Evolutionary conservation across 306 rosid genomes (phyloP), one percentile per base, ranked within the genome.

Genomic region (Prunus dulcis): DNA sequence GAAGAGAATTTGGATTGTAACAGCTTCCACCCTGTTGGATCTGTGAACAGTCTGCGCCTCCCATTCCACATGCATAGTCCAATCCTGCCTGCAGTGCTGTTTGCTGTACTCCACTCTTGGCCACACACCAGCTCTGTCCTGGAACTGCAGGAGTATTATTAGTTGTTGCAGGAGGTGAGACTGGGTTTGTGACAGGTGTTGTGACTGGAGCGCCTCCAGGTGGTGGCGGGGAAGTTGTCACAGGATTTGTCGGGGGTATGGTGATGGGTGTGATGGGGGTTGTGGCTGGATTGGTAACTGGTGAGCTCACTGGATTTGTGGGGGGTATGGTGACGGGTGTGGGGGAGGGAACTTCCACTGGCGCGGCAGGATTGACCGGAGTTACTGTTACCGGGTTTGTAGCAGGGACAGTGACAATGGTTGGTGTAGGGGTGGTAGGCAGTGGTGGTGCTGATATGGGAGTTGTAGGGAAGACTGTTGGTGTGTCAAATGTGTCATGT

Each of bases 71-170:
- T 22, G 97, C 97, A 72, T 95, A 95, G 71, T 95, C 98, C 73
- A 95, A 67, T 19, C 96, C 97, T 12, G 92, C 64, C 76, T 95
- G 99, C 71, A 95, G 86, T 60, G 90, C 72, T 82, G 87, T 66
- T 84, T 88, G 81, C 5, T 84, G 43, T 23, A 78, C 78, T 75
- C 97, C 99, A 66, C 75, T 69, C 88, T 86, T 95, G 47, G 91
- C 93, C 71, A 95, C 91, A 64, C 99, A 95, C 99, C 99, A 95
- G 58, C 84, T 83, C 83, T 87, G 95, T 11, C 97, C 97, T 2
- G 84, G 68, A 74, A 28, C 63, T 34, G 87, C 64, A 43, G 88
- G 93, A 49, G 87, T 78, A 81, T 68, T 86, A 15, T 69, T 83
- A 12, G 68, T 78, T 60, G 50, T 77, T 69, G 84, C 74, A 56